These are phyloP conservation scores for Tilletia walkeri DNA, from an alignment of 1,284 basidiomycete species.

Conservation along the genomic window DNA sequence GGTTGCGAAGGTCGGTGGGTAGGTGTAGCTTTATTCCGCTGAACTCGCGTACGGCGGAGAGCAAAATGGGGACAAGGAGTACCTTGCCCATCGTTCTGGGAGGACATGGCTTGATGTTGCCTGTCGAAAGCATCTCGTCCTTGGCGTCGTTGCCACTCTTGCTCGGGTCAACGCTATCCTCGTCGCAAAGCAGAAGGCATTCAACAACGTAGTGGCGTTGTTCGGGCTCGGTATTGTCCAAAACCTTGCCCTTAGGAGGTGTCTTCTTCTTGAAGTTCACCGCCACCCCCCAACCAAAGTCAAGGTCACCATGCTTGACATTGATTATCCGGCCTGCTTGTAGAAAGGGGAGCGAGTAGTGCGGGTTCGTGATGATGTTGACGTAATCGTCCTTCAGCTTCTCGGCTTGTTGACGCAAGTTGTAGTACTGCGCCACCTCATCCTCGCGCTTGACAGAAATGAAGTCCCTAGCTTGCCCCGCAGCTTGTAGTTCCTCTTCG, in stretches of 20 bases:
- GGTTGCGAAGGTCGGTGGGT: constrained; percentile 81
- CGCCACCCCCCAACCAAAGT: constrained; percentile 95
- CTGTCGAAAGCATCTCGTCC: constrained; percentile 23
- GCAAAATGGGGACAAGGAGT: constrained; percentile 82
- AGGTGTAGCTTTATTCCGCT: constrained; percentile 83
- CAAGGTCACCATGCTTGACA: constrained; percentile 77
- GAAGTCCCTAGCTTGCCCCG: constrained; percentile 69
- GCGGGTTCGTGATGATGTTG: constrained; percentile 89
- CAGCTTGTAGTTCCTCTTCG: constrained; percentile 75
- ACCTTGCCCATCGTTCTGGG: constrained; percentile 60
- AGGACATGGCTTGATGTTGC: constrained; percentile 33
- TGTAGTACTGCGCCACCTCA: constrained; percentile 83
- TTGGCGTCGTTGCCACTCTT: constrained; percentile 22
- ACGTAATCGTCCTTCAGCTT: constrained; percentile 81
- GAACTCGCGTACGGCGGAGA: constrained; percentile 82
- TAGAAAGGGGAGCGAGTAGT: constrained; percentile 87
- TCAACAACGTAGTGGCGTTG: constrained; percentile 92
- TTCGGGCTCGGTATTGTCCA: constrained; percentile 65
- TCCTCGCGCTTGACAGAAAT: constrained; percentile 80
- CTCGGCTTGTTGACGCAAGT: constrained; percentile 83
- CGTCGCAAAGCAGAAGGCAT: constrained; percentile 79
- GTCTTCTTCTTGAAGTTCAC: constrained; percentile 85
- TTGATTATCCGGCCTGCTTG: constrained; percentile 87
- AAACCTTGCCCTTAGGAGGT: constrained; percentile 54
- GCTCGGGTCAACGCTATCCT: constrained; percentile 7